phyloP scores from a whole-genome alignment of 208 protist genomes.

The Vickermania spadyakhi region DNA sequence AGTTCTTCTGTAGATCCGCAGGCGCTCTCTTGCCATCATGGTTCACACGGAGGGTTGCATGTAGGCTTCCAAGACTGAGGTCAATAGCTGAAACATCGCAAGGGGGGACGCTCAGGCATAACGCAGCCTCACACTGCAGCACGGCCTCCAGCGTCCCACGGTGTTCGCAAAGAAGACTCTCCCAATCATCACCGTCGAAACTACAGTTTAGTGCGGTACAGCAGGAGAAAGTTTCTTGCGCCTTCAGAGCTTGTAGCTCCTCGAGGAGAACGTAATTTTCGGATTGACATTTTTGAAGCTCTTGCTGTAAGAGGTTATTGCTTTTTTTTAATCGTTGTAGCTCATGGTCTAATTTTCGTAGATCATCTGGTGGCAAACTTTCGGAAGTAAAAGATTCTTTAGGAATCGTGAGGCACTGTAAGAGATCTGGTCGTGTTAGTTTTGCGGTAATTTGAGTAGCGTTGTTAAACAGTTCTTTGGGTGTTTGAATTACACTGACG shows the following conservation, averaged over 20 bases:
- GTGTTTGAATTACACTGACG: neutral
- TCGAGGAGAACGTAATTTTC: conserved; percentile 1
- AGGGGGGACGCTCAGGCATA: conserved; percentile 27
- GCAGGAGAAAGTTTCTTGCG: neutral
- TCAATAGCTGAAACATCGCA: conserved; percentile 34
- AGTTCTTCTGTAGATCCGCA: conserved; percentile 29
- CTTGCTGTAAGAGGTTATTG: conserved; percentile 1
- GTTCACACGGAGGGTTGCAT: conserved; percentile 75
- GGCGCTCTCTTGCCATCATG: conserved; percentile 66
- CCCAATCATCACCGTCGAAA: conserved; percentile 78
- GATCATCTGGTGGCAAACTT: too few species aligned
- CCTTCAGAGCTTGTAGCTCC: neutral
- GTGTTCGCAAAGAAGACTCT: conserved; percentile 25
- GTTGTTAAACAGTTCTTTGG: neutral
- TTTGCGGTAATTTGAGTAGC: neutral
- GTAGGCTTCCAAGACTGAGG: conserved; percentile 71
- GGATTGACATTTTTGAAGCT: neutral
- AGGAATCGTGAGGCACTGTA: neutral
- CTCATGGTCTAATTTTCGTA: neutral
- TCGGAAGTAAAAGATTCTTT: neutral
- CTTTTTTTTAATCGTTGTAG: neutral
- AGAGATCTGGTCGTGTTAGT: neutral
- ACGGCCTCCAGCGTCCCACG: conserved; percentile 26
- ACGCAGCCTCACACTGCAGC: conserved; percentile 46
- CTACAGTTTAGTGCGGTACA: conserved; percentile 33